phyloP scores from a whole-genome alignment of 2,329 filamentous ascomycete genomes.

The Alternaria ventricosa region DNA sequence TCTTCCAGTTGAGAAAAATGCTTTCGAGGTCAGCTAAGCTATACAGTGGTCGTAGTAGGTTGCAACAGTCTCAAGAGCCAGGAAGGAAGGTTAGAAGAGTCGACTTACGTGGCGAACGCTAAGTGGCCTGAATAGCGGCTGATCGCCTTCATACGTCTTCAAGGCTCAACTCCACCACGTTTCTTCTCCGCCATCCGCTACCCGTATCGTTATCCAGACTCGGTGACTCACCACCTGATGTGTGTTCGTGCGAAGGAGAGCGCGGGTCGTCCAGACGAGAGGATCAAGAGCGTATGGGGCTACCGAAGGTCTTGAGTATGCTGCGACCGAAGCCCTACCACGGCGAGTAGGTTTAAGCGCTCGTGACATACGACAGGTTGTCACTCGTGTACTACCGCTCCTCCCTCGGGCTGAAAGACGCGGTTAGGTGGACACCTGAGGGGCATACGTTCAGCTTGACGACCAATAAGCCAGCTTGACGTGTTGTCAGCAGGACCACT shows the following conservation, averaged over 20 bases:
- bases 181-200: conserved; percentile 20
- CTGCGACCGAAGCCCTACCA: conserved; percentile 17
- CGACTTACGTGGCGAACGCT: conserved; percentile 51
- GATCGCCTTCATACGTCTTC: conserved; percentile 35
- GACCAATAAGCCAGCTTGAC: conserved; percentile 37
- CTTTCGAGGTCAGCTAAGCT: conserved; percentile 4
- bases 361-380: conserved; percentile 33
- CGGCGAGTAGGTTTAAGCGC: conserved; percentile 43
- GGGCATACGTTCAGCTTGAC: conserved; percentile 13
- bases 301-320: conserved; percentile 31
- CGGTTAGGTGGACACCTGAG: conserved; percentile 25
- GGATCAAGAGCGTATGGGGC: conserved; percentile 26
- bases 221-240: background rate
- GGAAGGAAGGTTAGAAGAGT: conserved; percentile 26
- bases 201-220: conserved; percentile 10
- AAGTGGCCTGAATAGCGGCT: conserved; percentile 49
- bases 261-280: conserved; percentile 8
- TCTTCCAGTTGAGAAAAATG: conserved; percentile 8
- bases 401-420: conserved; percentile 24
- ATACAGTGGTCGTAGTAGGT: conserved; percentile 15
- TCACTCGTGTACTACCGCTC: conserved; percentile 40
- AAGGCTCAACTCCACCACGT: background rate
- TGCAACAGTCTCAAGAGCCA: conserved; percentile 30
- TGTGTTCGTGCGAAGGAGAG: background rate
- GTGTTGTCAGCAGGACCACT: conserved; percentile 26